Conservation (phyloP, 257 asterid species). For the Capsicum pubescens region DNA sequence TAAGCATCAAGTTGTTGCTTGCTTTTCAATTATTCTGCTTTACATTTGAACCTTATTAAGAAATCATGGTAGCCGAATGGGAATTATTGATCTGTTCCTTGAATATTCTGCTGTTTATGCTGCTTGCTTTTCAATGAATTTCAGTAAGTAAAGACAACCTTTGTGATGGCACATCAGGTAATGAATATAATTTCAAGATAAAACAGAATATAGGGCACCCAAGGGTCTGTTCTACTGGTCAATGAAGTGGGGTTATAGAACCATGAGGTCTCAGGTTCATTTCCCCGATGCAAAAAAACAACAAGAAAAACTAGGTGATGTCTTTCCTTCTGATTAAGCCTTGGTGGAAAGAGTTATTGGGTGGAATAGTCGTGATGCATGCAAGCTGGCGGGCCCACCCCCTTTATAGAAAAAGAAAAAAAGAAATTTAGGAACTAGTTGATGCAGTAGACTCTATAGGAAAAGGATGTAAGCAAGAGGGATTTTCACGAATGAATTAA, state of each 20-base stretch:
- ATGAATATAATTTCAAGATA: slow-evolving; percentile 12
- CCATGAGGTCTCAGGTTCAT: neutral
- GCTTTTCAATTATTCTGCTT: slow-evolving; percentile 14
- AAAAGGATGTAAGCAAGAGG: neutral
- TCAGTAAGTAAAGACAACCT: neutral
- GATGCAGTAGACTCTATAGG: neutral
- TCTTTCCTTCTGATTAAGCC: neutral
- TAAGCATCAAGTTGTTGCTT: neutral
- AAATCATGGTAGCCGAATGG: neutral
- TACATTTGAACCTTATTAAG: slow-evolving; percentile 12
- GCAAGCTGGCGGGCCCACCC: neutral
- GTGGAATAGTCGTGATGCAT: neutral
- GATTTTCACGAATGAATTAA: slow-evolving; percentile 5
- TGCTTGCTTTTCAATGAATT: slow-evolving; percentile 10
- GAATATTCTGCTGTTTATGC: slow-evolving; percentile 1
- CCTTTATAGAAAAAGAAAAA: neutral
- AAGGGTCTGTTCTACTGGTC: neutral
- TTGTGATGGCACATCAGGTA: slow-evolving; percentile 5
- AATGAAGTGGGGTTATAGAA: neutral
- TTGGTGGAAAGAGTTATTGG: neutral
- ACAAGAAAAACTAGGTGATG: neutral
- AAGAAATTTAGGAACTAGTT: neutral
- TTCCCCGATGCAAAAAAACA: neutral
- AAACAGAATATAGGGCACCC: neutral
- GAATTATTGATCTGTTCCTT: neutral